A percentile compares a stretch with the other conserved stretches of the same genome.
These are phyloP conservation scores for Leccinum fuscescens DNA, from an alignment of 1,284 basidiomycete species.

Conservation along the genomic window DNA sequence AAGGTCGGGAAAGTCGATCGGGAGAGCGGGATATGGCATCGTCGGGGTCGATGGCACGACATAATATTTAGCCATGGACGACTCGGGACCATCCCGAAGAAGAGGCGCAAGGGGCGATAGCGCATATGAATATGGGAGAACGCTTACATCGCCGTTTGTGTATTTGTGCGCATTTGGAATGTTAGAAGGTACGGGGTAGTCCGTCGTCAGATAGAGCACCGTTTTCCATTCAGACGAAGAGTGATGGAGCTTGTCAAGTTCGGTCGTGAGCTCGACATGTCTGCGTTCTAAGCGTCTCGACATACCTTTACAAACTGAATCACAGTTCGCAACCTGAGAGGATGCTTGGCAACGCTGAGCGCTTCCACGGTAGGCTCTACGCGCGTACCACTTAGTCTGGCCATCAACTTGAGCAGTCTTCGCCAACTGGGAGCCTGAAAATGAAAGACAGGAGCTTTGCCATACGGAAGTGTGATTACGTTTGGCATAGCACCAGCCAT, in stretches of 20 bases:
- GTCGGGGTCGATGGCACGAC: constrained; percentile 59
- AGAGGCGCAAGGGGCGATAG: constrained; percentile 57
- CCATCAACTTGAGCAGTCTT: constrained; percentile 68
- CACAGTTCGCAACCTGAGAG: constrained; percentile 64
- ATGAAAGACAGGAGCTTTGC: constrained; percentile 64
- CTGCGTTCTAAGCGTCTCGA: neutral
- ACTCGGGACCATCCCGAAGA: constrained; percentile 61
- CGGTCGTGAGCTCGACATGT: constrained; percentile 1
- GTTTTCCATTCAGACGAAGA: constrained; percentile 64
- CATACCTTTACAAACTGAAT: constrained; percentile 72
- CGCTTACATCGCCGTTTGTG: constrained; percentile 55
- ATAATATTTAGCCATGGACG: constrained; percentile 62
- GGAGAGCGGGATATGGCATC: constrained; percentile 64
- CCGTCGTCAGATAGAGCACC: constrained; percentile 71
- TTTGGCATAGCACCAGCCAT: constrained; percentile 62
- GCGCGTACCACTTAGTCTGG: constrained; percentile 62
- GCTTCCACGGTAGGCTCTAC: constrained; percentile 70
- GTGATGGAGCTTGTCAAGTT: constrained; percentile 50
- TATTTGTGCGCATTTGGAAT: constrained; percentile 46
- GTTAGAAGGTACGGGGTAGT: constrained; percentile 54
- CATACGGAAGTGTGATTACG: constrained; percentile 67
- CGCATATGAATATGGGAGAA: constrained; percentile 69
- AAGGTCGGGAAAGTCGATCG: constrained; percentile 70
- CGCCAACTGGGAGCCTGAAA: constrained; percentile 72
- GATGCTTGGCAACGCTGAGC: constrained; percentile 53